These are phyloP conservation scores for Boeremia exigua DNA, from an alignment of 2,329 filamentous ascomycete genomes.

Conservation along the genomic window DNA sequence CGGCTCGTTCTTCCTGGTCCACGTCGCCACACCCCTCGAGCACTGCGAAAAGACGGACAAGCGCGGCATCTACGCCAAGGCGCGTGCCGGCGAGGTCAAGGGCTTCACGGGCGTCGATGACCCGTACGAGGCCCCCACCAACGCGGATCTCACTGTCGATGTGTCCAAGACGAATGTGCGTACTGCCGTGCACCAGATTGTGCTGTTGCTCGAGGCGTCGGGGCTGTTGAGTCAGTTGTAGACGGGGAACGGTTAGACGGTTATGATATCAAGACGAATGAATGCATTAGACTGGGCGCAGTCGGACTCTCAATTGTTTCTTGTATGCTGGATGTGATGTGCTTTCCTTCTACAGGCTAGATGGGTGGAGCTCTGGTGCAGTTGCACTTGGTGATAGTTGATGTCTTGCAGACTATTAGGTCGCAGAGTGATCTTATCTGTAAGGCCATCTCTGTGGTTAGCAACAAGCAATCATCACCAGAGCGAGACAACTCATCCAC, in stretches of 20 bases:
- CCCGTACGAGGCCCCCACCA: slow-evolving; percentile 85
- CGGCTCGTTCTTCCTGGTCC: slow-evolving; percentile 92
- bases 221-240: slow-evolving; percentile 75
- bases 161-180: slow-evolving; percentile 85
- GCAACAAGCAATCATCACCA: too few relatives aligned
- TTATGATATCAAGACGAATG: too few relatives aligned
- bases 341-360: slow-evolving; percentile 55
- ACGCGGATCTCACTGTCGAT: slow-evolving; percentile 86
- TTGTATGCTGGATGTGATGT: too few relatives aligned
- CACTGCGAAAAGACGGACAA: slow-evolving; percentile 95
- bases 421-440: too few relatives aligned
- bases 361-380: slow-evolving; percentile 65
- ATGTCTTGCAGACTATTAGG: slow-evolving; percentile 67
- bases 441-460: too few relatives aligned
- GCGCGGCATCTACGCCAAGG: slow-evolving; percentile 84
- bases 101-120: slow-evolving; percentile 98
- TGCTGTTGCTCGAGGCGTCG: slow-evolving; percentile 86
- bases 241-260: background rate
- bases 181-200: slow-evolving; percentile 95
- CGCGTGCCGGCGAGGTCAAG: slow-evolving; percentile 89
- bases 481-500: too few relatives aligned
- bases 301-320: too few relatives aligned
- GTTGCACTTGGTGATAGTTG: slow-evolving; percentile 97
- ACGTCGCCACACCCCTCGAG: slow-evolving; percentile 92
- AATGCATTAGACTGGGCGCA: too few relatives aligned